phyloP scores from a whole-genome alignment of 1,284 basidiomycete species.

The Farysia itapuensis region DNA sequence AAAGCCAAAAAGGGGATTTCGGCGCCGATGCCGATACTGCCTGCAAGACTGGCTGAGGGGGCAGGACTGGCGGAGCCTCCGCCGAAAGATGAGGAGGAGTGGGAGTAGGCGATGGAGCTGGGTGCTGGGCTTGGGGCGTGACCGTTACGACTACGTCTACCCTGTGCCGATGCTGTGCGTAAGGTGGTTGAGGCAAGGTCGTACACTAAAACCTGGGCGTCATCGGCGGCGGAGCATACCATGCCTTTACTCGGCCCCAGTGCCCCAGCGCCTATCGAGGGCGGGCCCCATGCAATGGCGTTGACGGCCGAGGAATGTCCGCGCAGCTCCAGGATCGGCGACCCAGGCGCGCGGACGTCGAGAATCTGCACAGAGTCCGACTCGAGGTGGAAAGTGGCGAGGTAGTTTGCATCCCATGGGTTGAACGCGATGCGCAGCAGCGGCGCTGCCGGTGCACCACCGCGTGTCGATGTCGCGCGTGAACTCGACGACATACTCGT shows the following conservation, averaged over 20 bases:
- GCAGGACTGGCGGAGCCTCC: slow-evolving; percentile 32
- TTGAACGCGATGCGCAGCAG: slow-evolving; percentile 59
- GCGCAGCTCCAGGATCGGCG: slow-evolving; percentile 56
- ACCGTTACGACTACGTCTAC: slow-evolving; percentile 52
- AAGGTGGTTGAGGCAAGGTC: slow-evolving; percentile 56
- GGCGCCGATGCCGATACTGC: slow-evolving; percentile 44
- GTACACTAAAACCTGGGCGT: slow-evolving; percentile 57
- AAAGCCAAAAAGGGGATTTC: slow-evolving; percentile 56
- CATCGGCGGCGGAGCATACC: slow-evolving; percentile 58
- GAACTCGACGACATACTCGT: slow-evolving; percentile 37
- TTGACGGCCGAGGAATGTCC: slow-evolving; percentile 56
- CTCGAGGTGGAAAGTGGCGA: slow-evolving; percentile 59
- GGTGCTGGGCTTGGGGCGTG: slow-evolving; percentile 42
- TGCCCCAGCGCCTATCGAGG: slow-evolving; percentile 36
- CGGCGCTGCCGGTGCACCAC: slow-evolving; percentile 33
- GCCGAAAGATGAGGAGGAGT: slow-evolving; percentile 27
- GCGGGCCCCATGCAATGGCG: slow-evolving; percentile 58
- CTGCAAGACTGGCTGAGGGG: slow-evolving; percentile 25
- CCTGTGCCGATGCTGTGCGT: slow-evolving; percentile 55
- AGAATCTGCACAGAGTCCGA: slow-evolving; percentile 57
- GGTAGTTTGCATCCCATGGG: slow-evolving; percentile 59
- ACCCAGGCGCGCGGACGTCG: slow-evolving; percentile 58
- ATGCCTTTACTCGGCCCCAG: slow-evolving; percentile 56
- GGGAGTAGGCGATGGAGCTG: slow-evolving; percentile 27
- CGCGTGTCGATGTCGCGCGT: slow-evolving; percentile 21